Conservation (phyloP, 371 early-diverging fungal genomes). For the Quaeritorhiza haematococci region DNA sequence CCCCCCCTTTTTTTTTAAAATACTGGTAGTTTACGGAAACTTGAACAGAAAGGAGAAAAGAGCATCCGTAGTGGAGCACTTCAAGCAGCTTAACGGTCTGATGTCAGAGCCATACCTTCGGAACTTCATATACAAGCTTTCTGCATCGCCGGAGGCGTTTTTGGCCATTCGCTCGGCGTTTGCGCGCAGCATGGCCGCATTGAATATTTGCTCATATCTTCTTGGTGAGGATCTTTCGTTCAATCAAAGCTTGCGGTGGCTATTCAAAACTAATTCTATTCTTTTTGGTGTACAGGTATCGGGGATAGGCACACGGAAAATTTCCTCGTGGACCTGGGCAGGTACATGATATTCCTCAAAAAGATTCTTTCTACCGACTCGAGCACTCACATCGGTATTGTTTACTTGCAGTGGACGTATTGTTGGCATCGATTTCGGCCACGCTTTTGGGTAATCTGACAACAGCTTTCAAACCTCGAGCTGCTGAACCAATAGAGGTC, state of each 20-base stretch:
- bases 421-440: conserved; percentile 69
- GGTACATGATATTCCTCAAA: conserved; percentile 22
- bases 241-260: not conserved
- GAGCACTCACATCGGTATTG: not conserved
- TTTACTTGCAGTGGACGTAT: conserved; percentile 44
- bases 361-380: not conserved
- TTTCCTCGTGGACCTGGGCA: conserved; percentile 54
- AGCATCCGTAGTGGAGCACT: conserved; percentile 38
- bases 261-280: no score
- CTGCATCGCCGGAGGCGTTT: conserved; percentile 64
- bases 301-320: conserved; percentile 72
- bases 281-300: conserved; percentile 36
- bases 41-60: conserved; percentile 41
- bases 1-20: no score
- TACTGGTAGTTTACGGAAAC: conserved; percentile 56
- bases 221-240: conserved; percentile 35
- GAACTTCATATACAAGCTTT: conserved; percentile 46
- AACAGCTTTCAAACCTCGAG: not conserved
- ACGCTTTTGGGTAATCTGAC: conserved; percentile 58
- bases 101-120: conserved; percentile 39
- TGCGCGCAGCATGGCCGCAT: conserved; percentile 53
- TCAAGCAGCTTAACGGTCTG: conserved; percentile 26
- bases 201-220: conserved; percentile 59
- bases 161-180: conserved; percentile 53
- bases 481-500: not conserved